Base-by-base conservation (phyloP, 2,329 filamentous ascomycete genomes). In the Diaporthe sp. region DNA sequence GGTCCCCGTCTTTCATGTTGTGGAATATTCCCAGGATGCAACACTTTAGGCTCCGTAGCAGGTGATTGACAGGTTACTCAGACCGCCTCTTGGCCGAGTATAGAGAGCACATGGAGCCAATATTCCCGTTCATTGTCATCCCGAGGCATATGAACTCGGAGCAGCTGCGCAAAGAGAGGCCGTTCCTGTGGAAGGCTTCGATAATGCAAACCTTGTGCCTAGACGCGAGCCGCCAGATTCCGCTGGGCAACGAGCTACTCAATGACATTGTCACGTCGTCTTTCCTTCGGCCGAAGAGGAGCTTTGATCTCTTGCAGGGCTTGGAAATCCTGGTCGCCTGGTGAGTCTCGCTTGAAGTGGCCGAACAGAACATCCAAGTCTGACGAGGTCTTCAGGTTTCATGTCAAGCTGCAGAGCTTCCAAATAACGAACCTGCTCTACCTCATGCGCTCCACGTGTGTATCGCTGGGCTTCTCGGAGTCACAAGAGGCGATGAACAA, bases 401-500 rank as follows among this genome's bases (percentile, higher is more conserved):
- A 88, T 75, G 87, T 87, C 78, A 86, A 84, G 51, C 80, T 89
- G 65, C 88, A 86, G 78, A 88, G 86, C 77, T 86, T 87, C 65
- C 87, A 89, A 79, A 81, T 89, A 51, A 88, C 85, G 0, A 89
- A 89, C 71, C 74, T 89, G 6, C 80, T 89, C 3, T 89, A 87
- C 76, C 81, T 90, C 68, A 84, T 86, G 7, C 81, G 88, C 51
- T 87, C 87, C 8, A 84, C 89, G 78, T 87, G 86, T 71, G 80
- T 86, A 4, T 85, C 83, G 51, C 79, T 89, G 13, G 84, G 83
- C 12, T 83, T 85, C 77, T 78, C 80, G 62, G 82, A 86, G 65
- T 78, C 80, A 0, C 79, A 80, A 53, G 77, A 75, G 31, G 73
- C 67, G 4, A 72, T 72, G 19, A 76, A 74, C 25, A 72, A 79